A percentile compares a stretch with the other conserved stretches of the same genome.
These are phyloP conservation scores for Cardamine chenopodiifolia DNA, from an alignment of 345 rosid species.

Conservation along the genomic window DNA sequence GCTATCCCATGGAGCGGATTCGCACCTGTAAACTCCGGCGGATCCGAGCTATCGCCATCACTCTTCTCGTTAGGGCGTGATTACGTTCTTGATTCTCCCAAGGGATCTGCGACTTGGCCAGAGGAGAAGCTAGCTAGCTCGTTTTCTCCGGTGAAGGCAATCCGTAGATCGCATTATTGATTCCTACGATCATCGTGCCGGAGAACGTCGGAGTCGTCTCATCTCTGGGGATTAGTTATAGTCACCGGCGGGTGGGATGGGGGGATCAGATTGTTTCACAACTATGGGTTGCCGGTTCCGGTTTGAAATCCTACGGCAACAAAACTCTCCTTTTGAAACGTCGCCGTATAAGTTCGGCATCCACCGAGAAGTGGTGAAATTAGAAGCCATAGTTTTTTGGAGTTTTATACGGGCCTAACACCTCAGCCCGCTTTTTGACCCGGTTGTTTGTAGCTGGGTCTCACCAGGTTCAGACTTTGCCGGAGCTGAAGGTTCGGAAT, in stretches of 20 bases:
- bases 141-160: slow-evolving; percentile 44
- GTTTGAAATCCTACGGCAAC: slow-evolving; percentile 46
- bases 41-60: slow-evolving; percentile 35
- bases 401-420: slow-evolving; percentile 16
- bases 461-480: slow-evolving; percentile 4
- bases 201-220: slow-evolving; percentile 60
- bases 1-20: slow-evolving; percentile 88
- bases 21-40: slow-evolving; percentile 20
- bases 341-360: neutral
- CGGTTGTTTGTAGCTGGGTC: slow-evolving; percentile 7
- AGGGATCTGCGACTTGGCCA: slow-evolving; percentile 93
- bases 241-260: slow-evolving; percentile 97
- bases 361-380: slow-evolving; percentile 6
- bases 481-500: slow-evolving; percentile 23
- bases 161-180: slow-evolving; percentile 67
- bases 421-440: slow-evolving; percentile 11
- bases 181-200: slow-evolving; percentile 71
- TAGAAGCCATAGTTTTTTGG: slow-evolving; percentile 8
- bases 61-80: slow-evolving; percentile 63
- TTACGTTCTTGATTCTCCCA: slow-evolving; percentile 68
- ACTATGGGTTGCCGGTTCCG: slow-evolving; percentile 81
- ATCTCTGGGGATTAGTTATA: slow-evolving; percentile 88
- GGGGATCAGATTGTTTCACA: slow-evolving; percentile 82
- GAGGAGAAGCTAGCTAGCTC: slow-evolving; percentile 80
- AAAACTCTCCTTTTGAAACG: slow-evolving; percentile 32